Percentiles rank a stretch among this genome's conserved stretches.
Conservation (phyloP, 371 early-diverging fungal species). For the Rhizopus sp. region DNA sequence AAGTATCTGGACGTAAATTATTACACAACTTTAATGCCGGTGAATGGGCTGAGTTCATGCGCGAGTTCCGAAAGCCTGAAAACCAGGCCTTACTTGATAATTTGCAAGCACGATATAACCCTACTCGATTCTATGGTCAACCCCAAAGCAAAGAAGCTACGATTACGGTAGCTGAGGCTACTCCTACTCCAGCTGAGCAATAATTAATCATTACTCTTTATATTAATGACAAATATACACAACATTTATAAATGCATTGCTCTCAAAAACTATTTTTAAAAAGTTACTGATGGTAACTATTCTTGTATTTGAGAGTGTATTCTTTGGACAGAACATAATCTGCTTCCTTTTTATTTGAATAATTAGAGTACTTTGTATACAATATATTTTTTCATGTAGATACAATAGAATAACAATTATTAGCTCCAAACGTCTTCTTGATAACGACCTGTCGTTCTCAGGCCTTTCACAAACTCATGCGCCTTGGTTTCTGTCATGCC, state of each 20-base stretch:
- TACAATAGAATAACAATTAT: conserved; percentile 1
- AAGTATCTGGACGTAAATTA: conserved; percentile 53
- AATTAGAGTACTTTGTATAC: no score
- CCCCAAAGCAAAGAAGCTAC: conserved; percentile 9
- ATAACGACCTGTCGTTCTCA: conserved; percentile 82
- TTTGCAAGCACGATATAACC: conserved; percentile 40
- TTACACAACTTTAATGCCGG: conserved; percentile 53
- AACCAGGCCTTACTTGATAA: conserved; percentile 37
- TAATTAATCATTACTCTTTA: no score
- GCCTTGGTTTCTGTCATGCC: conserved; percentile 72
- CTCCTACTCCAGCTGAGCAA: no score
- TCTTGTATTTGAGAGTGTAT: no score
- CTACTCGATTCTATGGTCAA: conserved; percentile 38
- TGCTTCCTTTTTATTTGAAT: no score
- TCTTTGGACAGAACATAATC: no score
- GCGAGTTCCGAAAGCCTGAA: conserved; percentile 44
- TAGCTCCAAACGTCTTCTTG: conserved; percentile 96
- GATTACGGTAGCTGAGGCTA: neutral
- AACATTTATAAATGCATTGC: no score
- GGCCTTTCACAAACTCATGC: conserved; percentile 74
- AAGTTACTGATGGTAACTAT: no score
- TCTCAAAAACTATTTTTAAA: no score
- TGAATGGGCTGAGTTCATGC: conserved; percentile 52
- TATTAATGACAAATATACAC: no score
- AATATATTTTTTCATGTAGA: neutral